A percentile compares a stretch with the other conserved stretches of the same genome.
Conservation (phyloP, 1,284 basidiomycete genomes). For the Cutaneotrichosporon daszewskae region DNA sequence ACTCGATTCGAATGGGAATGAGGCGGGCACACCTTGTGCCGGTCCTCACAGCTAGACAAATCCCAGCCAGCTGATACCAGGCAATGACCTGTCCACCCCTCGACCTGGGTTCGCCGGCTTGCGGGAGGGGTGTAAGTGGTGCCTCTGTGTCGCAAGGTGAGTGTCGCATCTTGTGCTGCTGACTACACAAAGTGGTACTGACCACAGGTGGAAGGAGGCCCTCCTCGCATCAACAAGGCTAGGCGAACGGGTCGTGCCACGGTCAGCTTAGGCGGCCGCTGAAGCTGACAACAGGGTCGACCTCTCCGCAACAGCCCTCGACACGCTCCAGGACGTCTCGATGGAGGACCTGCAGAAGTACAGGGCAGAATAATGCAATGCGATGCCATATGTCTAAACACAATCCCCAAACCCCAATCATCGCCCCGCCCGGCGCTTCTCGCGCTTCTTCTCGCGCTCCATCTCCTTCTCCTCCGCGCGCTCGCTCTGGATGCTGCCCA, state of each 20-base stretch:
- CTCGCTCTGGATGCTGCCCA: constrained; percentile 78
- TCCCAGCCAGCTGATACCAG: constrained; percentile 17
- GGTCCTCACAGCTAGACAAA: neutral
- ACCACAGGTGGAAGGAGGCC: constrained; percentile 43
- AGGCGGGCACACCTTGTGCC: no score
- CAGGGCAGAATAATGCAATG: neutral
- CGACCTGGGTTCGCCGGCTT: constrained; percentile 36
- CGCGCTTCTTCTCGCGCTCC: constrained; percentile 66
- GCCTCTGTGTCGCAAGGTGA: constrained; percentile 44
- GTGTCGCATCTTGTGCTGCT: neutral
- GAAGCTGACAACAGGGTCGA: constrained; percentile 30
- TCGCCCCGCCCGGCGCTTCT: constrained; percentile 56
- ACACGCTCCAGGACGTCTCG: constrained; percentile 30
- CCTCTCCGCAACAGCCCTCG: constrained; percentile 36
- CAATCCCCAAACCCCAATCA: no score
- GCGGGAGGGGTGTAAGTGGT: constrained; percentile 44
- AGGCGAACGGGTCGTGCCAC: constrained; percentile 39
- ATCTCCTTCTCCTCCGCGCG: constrained; percentile 90
- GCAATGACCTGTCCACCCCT: constrained; percentile 41
- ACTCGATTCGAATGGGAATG: neutral
- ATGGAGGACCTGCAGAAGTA: constrained; percentile 36
- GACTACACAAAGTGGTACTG: neutral
- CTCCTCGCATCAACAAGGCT: constrained; percentile 34
- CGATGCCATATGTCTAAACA: constrained; percentile 1
- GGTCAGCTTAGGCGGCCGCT: constrained; percentile 17